Conservation (phyloP, 345 rosid species). For the Lumnitzera littorea region DNA sequence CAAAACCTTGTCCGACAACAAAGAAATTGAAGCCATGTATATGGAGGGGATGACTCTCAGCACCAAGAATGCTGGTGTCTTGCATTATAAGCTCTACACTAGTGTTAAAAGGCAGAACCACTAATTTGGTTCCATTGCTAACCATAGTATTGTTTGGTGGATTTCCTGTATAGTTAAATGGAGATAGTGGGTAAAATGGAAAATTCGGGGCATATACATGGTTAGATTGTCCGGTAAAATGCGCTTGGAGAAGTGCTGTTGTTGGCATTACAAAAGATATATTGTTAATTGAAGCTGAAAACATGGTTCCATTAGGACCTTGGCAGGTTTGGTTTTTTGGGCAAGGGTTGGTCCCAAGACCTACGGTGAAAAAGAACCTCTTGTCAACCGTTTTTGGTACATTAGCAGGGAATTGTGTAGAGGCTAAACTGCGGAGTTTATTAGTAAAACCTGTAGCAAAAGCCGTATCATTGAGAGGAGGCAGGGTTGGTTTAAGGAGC, state of each 20-base stretch:
- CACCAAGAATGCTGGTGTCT: constrained; percentile 64
- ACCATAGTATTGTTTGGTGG: constrained; percentile 58
- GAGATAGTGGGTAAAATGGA: constrained; percentile 31
- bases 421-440: constrained; percentile 44
- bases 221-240: constrained; percentile 36
- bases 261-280: constrained; percentile 52
- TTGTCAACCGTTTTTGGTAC: constrained; percentile 45
- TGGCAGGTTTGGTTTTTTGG: constrained; percentile 48
- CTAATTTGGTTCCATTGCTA: constrained; percentile 47
- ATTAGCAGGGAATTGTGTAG: constrained; percentile 37
- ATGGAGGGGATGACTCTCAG: constrained; percentile 76
- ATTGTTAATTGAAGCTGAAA: constrained; percentile 58
- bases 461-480: constrained; percentile 47
- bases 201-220: constrained; percentile 43
- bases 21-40: constrained; percentile 71
- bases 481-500: constrained; percentile 39
- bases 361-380: constrained; percentile 44
- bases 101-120: constrained; percentile 50
- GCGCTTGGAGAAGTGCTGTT: constrained; percentile 58
- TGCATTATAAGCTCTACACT: constrained; percentile 59
- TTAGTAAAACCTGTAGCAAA: constrained; percentile 37
- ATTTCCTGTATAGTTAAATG: constrained; percentile 49
- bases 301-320: constrained; percentile 61
- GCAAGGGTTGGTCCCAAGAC: constrained; percentile 55
- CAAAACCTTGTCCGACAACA: constrained; percentile 63